Conservation (phyloP, 2,329 filamentous ascomycete species). For the Epichloe aotearoae region DNA sequence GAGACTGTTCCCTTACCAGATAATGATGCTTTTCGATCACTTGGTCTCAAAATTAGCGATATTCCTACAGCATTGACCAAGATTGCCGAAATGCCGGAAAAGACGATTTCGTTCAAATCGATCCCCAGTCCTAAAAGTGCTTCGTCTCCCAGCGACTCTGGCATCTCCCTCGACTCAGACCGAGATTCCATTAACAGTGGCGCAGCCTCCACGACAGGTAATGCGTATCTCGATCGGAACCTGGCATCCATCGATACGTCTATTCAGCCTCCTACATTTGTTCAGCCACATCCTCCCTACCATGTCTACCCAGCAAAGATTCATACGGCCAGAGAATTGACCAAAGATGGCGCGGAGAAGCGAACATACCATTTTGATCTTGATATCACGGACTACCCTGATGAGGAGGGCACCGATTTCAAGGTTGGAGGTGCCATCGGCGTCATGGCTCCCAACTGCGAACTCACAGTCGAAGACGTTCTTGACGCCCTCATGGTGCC, state of each 20-base stretch:
- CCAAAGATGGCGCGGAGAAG: conserved; percentile 81
- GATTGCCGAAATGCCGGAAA: conserved; percentile 57
- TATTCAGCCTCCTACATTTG: conserved; percentile 71
- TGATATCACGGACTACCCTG: conserved; percentile 88
- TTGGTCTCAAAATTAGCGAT: conserved; percentile 62
- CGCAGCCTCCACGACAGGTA: conserved; percentile 19
- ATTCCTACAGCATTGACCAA: conserved; percentile 63
- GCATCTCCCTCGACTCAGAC: conserved; percentile 28
- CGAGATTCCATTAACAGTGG: conserved; percentile 9
- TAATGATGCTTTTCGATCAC: conserved; percentile 71
- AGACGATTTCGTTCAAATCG: conserved; percentile 58
- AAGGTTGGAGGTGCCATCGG: conserved; percentile 94
- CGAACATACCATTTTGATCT: conserved; percentile 95
- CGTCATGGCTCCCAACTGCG: conserved; percentile 76
- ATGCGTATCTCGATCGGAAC: conserved; percentile 9
- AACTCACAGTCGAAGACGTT: conserved; percentile 64
- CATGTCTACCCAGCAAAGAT: conserved; percentile 84
- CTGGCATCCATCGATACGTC: conserved; percentile 35
- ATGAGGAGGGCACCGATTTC: conserved; percentile 77
- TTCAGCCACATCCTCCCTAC: conserved; percentile 90
- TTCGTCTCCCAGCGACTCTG: conserved; percentile 36
- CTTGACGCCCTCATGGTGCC: conserved; percentile 73
- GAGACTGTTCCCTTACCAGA: conserved; percentile 50
- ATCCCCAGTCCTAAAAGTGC: conserved; percentile 25
- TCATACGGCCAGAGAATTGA: conserved; percentile 74